Evolutionary conservation across 179 eudicot species (phyloP).

Genomic region (Gypsophila paniculata): DNA sequence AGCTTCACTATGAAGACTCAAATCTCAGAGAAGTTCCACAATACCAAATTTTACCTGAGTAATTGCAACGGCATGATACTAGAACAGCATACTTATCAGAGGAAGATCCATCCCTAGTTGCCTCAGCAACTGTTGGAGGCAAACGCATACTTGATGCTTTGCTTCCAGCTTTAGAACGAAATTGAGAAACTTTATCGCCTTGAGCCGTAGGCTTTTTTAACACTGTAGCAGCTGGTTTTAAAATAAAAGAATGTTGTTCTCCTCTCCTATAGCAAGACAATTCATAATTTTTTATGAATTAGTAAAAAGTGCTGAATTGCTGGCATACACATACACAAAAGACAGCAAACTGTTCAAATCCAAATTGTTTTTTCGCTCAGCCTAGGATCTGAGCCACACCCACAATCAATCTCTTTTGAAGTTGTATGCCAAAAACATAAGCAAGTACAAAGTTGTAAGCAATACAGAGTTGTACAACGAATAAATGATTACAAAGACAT

Average conservation of each 20-base stretch:
- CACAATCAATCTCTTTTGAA: background rate
- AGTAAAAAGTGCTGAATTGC: constrained; percentile 8
- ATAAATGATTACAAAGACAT: background rate
- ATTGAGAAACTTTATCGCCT: constrained; percentile 33
- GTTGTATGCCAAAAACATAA: background rate
- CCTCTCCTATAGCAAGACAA: constrained; percentile 68
- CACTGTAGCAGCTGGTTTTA: constrained; percentile 69
- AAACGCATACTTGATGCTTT: constrained; percentile 35
- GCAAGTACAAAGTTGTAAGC: background rate
- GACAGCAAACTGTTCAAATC: background rate
- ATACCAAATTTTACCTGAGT: constrained; percentile 20
- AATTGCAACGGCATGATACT: constrained; percentile 74
- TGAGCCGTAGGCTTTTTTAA: constrained; percentile 48
- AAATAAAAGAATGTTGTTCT: constrained; percentile 95
- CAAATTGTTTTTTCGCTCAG: background rate
- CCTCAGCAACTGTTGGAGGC: constrained; percentile 39
- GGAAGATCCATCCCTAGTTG: constrained; percentile 37
- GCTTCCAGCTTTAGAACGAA: constrained; percentile 39
- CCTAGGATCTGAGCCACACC: background rate
- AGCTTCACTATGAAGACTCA: background rate
- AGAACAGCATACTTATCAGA: constrained; percentile 70
- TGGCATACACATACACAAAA: background rate
- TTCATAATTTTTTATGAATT: constrained; percentile 17
- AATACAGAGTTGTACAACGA: background rate
- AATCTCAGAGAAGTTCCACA: background rate